Conservation (phyloP, 1,284 basidiomycete genomes). For the Coniophora puteana region DNA sequence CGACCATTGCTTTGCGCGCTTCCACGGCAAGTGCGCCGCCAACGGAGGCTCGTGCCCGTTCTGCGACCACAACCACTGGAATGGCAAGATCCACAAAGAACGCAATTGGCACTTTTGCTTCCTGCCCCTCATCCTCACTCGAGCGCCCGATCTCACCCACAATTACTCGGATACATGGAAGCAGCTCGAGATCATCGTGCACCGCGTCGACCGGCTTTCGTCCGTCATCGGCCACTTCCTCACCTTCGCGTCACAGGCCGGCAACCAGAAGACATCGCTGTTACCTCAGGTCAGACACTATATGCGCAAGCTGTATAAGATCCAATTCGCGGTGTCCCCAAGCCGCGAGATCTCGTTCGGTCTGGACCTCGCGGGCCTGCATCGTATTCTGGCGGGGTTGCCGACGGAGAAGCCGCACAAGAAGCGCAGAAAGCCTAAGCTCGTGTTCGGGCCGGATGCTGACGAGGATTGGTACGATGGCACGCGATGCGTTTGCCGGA, state of each 20-base stretch:
- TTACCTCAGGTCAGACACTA: conserved; percentile 80
- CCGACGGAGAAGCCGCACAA: conserved; percentile 46
- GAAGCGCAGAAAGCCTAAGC: conserved; percentile 66
- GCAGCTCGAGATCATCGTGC: conserved; percentile 71
- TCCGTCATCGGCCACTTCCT: conserved; percentile 75
- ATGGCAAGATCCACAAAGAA: conserved; percentile 74
- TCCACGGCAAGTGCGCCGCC: conserved; percentile 77
- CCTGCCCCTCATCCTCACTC: conserved; percentile 61
- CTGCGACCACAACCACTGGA: conserved; percentile 86
- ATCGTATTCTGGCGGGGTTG: conserved; percentile 71
- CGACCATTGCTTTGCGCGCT: conserved; percentile 79
- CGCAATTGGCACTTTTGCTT: conserved; percentile 79
- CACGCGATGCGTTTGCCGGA: conserved; percentile 77
- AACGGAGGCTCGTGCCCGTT: conserved; percentile 86
- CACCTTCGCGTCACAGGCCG: conserved; percentile 59
- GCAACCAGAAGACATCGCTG: conserved; percentile 66
- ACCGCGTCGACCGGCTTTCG: conserved; percentile 69
- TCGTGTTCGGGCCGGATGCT: conserved; percentile 72
- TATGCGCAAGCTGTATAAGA: conserved; percentile 81
- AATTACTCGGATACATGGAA: conserved; percentile 75
- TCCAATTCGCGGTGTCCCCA: conserved; percentile 78
- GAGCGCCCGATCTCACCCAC: conserved; percentile 70
- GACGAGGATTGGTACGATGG: conserved; percentile 71
- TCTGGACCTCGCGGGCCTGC: conserved; percentile 72
- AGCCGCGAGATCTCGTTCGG: conserved; percentile 75